Percentiles rank a stretch among this genome's conserved stretches.
Evolutionary conservation across 805 yeast genomes (phyloP).

Genomic region (Ogataea sp.): DNA sequence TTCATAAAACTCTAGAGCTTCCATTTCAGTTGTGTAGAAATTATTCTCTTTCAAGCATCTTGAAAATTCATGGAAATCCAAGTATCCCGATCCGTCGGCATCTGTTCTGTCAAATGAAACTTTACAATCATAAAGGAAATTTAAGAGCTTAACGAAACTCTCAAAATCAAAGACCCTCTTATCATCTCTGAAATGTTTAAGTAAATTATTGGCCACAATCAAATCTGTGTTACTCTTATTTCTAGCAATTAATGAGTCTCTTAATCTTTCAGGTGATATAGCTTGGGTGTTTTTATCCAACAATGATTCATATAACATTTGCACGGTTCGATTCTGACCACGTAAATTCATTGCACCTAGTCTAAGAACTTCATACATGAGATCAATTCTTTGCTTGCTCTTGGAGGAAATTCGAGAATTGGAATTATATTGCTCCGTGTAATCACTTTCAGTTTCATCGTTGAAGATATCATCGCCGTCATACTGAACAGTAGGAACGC

Average conservation of each 20-base stretch:
- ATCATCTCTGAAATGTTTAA: slow-evolving; percentile 5
- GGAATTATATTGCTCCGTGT: background rate
- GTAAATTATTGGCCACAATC: slow-evolving; percentile 2
- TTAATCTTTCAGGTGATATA: background rate
- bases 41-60: slow-evolving; percentile 17
- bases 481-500: background rate
- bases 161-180: slow-evolving; percentile 13
- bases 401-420: background rate
- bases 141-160: slow-evolving; percentile 19
- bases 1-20: slow-evolving; percentile 13
- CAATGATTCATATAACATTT: background rate
- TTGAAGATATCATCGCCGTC: background rate
- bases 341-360: background rate
- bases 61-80: slow-evolving; percentile 21
- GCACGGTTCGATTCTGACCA: background rate
- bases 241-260: slow-evolving; percentile 6
- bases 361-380: background rate
- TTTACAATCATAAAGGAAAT: slow-evolving; percentile 24
- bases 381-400: background rate
- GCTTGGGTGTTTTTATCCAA: background rate
- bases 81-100: slow-evolving; percentile 15
- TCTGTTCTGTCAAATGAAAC: slow-evolving; percentile 23
- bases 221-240: slow-evolving; percentile 11
- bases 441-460: background rate
- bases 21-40: slow-evolving; percentile 14